These are phyloP conservation scores for Fusarium papillatum DNA, from an alignment of 2,329 filamentous ascomycete species.

Conservation along the genomic window DNA sequence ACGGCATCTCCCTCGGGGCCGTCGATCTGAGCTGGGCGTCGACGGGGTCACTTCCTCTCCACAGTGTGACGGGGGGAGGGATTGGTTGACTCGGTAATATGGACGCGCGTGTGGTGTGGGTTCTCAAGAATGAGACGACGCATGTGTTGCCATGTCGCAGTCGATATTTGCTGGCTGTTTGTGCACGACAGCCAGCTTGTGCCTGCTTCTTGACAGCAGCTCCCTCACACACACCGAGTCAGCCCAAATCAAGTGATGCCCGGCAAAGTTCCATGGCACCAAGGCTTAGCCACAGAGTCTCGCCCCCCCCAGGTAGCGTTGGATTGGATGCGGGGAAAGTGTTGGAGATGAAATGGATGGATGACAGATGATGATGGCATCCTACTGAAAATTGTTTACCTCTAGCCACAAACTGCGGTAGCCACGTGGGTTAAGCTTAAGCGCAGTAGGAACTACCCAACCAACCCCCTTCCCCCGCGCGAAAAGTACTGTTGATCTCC, in stretches of 20 bases:
- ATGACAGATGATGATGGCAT: conserved; percentile 24
- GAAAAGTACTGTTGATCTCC: not conserved
- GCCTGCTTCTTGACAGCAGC: not conserved
- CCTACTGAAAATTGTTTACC: not conserved
- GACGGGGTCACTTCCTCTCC: conserved; percentile 11
- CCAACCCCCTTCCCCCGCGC: conserved; percentile 2
- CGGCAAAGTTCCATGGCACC: not conserved
- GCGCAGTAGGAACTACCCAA: conserved; percentile 3
- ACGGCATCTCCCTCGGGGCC: conserved; percentile 21
- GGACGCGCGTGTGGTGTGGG: conserved; percentile 20
- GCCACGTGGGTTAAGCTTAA: conserved; percentile 22
- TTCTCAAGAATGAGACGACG: conserved; percentile 20
- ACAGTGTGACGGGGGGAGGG: not conserved
- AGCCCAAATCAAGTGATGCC: not conserved
- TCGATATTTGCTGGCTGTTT: not conserved
- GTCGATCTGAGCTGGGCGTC: conserved; percentile 20
- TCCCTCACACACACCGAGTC: not conserved
- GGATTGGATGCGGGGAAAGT: conserved; percentile 26
- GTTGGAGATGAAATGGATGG: conserved; percentile 26
- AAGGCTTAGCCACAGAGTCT: not conserved
- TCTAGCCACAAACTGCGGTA: not conserved
- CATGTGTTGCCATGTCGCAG: conserved; percentile 4
- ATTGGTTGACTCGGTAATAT: conserved; percentile 25
- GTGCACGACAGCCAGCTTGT: not conserved
- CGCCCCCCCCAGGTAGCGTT: not conserved